Percentiles rank a stretch among this genome's conserved stretches.
Conservation (phyloP, 129 eudicot genomes). For the Chrysanthemum makinoi region DNA sequence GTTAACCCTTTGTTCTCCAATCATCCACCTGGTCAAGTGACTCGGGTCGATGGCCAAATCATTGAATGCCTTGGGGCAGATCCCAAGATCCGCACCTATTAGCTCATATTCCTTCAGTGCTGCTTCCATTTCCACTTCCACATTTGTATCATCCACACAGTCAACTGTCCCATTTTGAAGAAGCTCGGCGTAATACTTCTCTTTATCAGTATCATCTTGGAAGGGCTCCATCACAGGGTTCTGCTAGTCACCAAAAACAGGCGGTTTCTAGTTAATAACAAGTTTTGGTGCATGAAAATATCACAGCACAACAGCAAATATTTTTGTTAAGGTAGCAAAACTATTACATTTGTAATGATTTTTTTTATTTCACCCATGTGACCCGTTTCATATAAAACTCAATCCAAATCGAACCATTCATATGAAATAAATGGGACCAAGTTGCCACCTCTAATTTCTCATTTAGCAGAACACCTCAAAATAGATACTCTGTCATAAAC, state of each 20-base stretch:
- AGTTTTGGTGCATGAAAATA: not conserved
- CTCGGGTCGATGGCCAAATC: constrained; percentile 61
- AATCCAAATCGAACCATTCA: too few relatives aligned
- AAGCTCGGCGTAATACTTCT: constrained; percentile 59
- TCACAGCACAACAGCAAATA: not conserved
- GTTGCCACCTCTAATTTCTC: too few relatives aligned
- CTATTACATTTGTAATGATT: too few relatives aligned
- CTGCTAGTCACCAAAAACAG: constrained; percentile 34
- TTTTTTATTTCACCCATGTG: too few relatives aligned
- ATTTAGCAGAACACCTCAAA: too few relatives aligned
- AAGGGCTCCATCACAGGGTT: constrained; percentile 80
- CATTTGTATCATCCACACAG: constrained; percentile 46
- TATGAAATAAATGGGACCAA: too few relatives aligned
- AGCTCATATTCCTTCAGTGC: constrained; percentile 52
- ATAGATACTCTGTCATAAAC: too few relatives aligned
- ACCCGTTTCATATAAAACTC: too few relatives aligned
- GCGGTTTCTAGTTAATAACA: not conserved
- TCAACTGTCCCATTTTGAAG: constrained; percentile 40
- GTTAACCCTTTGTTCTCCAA: constrained; percentile 59
- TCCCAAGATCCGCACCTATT: constrained; percentile 72
- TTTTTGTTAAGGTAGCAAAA: too few relatives aligned
- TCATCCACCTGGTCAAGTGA: constrained; percentile 79
- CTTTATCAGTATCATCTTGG: constrained; percentile 56
- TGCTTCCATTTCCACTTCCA: constrained; percentile 76
- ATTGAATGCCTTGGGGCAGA: constrained; percentile 54